Percentiles rank a stretch among this genome's conserved stretches.
These are phyloP conservation scores for Melampsora abietis-canadensis DNA, from an alignment of 1,284 basidiomycete genomes.

Conservation along the genomic window DNA sequence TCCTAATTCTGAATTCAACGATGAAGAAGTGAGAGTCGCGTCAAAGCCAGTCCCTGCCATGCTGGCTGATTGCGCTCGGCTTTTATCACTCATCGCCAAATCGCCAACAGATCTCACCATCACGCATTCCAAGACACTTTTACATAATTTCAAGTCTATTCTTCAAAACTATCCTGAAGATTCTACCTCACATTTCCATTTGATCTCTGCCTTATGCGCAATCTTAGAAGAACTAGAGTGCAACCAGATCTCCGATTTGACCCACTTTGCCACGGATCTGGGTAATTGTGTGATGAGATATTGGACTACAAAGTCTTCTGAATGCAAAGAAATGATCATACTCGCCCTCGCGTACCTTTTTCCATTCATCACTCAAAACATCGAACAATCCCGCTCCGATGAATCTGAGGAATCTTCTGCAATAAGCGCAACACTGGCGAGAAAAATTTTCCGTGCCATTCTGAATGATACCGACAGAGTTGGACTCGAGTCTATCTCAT, in stretches of 20 bases:
- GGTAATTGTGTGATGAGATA: slow-evolving; percentile 13
- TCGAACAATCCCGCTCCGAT: not conserved
- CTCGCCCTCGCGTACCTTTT: slow-evolving; percentile 28
- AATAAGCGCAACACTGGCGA: slow-evolving; percentile 11
- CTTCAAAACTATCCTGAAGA: slow-evolving; percentile 28
- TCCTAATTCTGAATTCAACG: slow-evolving; percentile 18
- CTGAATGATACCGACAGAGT: slow-evolving; percentile 18
- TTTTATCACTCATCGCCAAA: not conserved
- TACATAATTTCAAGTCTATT: slow-evolving; percentile 18
- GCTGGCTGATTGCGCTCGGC: not conserved
- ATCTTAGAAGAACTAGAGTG: slow-evolving; percentile 37
- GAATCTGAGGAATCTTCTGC: not conserved
- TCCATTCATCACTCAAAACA: slow-evolving; percentile 27
- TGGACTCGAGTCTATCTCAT: slow-evolving; percentile 11
- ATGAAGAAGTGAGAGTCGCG: slow-evolving; percentile 1
- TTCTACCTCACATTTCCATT: slow-evolving; percentile 37
- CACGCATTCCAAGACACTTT: slow-evolving; percentile 23
- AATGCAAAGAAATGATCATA: slow-evolving; percentile 31
- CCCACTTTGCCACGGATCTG: slow-evolving; percentile 18
- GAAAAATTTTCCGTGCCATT: slow-evolving; percentile 12
- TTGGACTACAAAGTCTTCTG: slow-evolving; percentile 30
- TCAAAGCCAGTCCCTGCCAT: not conserved
- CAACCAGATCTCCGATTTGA: slow-evolving; percentile 24
- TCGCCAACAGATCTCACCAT: slow-evolving; percentile 16
- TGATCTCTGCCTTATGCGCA: slow-evolving; percentile 22